Percentiles rank a stretch among this genome's conserved stretches.
Evolutionary conservation across 129 eudicot species (phyloP).

Genomic region (Centaurea solstitialis): DNA sequence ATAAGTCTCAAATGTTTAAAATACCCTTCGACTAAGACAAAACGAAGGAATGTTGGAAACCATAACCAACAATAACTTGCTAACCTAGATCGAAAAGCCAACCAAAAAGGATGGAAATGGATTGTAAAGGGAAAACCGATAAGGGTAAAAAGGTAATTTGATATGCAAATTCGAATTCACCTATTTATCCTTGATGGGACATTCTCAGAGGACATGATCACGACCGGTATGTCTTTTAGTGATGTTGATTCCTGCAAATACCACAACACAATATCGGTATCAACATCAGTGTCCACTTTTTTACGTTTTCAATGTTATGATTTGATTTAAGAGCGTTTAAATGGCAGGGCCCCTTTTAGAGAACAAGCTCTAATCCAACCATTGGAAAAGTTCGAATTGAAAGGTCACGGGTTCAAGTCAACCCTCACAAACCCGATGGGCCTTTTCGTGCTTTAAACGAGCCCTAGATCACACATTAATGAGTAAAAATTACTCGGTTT

Average conservation of each 20-base stretch:
- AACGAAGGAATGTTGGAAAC: neutral
- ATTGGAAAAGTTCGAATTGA: neutral
- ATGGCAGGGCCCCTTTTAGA: neutral
- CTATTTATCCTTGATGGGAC: constrained; percentile 74
- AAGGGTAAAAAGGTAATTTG: neutral
- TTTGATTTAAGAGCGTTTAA: neutral
- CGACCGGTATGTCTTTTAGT: constrained; percentile 86
- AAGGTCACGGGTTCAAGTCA: constrained; percentile 15
- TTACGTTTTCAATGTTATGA: neutral
- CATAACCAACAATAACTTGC: neutral
- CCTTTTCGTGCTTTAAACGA: neutral
- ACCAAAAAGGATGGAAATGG: neutral
- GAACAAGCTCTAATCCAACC: neutral
- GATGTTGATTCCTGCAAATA: constrained; percentile 58
- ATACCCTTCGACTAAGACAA: neutral
- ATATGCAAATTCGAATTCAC: constrained; percentile 17
- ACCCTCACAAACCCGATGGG: neutral
- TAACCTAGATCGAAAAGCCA: neutral
- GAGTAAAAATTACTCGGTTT: neutral
- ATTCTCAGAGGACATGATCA: constrained; percentile 89
- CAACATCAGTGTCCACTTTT: neutral
- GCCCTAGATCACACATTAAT: neutral
- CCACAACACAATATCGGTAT: neutral
- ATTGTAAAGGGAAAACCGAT: neutral
- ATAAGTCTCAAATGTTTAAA: constrained; percentile 14